These are phyloP conservation scores for Fomitopsis schrenkii DNA, from an alignment of 1,284 basidiomycete genomes.

Conservation along the genomic window DNA sequence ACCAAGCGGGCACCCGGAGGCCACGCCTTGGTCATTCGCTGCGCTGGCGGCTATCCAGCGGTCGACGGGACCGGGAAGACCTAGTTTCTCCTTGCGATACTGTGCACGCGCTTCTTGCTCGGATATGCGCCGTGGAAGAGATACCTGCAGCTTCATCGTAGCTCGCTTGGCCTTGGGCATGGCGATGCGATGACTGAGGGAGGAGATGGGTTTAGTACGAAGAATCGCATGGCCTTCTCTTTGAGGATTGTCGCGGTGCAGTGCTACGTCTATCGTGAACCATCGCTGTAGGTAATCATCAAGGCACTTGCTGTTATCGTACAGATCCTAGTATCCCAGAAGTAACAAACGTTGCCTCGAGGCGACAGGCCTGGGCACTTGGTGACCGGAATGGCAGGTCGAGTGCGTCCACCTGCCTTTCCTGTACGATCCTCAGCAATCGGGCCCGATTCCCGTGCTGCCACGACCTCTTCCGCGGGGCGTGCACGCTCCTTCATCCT, in stretches of 20 bases:
- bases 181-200: background rate
- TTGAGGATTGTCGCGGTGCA: background rate
- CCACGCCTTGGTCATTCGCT: background rate
- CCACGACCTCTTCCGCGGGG: background rate
- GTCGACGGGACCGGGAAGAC: constrained; percentile 14
- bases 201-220: background rate
- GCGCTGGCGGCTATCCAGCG: constrained; percentile 14
- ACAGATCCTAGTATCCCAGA: constrained; percentile 5
- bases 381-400: constrained; percentile 2
- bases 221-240: background rate
- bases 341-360: constrained; percentile 3
- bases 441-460: background rate
- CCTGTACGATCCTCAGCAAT: background rate
- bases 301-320: background rate
- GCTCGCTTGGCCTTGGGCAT: constrained; percentile 4
- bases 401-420: constrained; percentile 1
- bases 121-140: constrained; percentile 6
- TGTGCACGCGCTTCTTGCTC: constrained; percentile 5
- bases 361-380: background rate
- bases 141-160: background rate
- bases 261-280: background rate
- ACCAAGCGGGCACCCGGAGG: background rate
- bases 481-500: background rate
- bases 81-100: constrained; percentile 10
- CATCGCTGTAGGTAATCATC: background rate